Base-by-base conservation (phyloP, 2,329 filamentous ascomycete species). In the Talaromyces sp. region DNA sequence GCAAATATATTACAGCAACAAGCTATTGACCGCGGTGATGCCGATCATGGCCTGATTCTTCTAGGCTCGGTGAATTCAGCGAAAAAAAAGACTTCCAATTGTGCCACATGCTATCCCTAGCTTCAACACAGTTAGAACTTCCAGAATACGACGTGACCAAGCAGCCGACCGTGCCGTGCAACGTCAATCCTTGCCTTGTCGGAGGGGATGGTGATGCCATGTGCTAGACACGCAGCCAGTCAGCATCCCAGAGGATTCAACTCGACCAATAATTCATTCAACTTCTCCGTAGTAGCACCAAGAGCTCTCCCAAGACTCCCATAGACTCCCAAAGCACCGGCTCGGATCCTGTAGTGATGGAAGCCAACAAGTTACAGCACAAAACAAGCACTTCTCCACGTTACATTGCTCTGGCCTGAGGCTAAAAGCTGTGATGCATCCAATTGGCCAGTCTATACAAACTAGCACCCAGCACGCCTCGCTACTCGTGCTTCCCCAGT, bases 171-270 rank as follows among this genome's bases (percentile, higher is more conserved):
- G n/a, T 15, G 40, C 59, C 34, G 40, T 29, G 29, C 25, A n/a
- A n/a, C 36, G 59, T 25, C 59, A 61, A 61, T 61, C 59, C 34
- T 51, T 51, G 45, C 59, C 45, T 51, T 61, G 59, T 61, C 31
- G 45, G 59, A 51, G 40, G 22, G 15, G 36, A 38, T n/a, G 34
- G 15, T 29, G 56, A 27, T 59, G 56, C 56, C 56, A 59, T 59
- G 56, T 59, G 56, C 36, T 59, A 25, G 22, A n/a, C 36, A n/a
- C 11, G n/a, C 36, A 27, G 54, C 54, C 36, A 47, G 22, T 43
- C 58, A 49, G 43, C 58, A 13, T 49, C 11, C 43, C n/a, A 34
- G 36, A 11, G 29, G 25, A 47, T n/a, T 25, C 58, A 31, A 25
- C 47, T 22, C 0, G 43, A 47, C 43, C 19, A 47, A 22, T 11